phyloP scores from a whole-genome alignment of 768 basidiomycete genomes.

The Leccinum boreale region DNA sequence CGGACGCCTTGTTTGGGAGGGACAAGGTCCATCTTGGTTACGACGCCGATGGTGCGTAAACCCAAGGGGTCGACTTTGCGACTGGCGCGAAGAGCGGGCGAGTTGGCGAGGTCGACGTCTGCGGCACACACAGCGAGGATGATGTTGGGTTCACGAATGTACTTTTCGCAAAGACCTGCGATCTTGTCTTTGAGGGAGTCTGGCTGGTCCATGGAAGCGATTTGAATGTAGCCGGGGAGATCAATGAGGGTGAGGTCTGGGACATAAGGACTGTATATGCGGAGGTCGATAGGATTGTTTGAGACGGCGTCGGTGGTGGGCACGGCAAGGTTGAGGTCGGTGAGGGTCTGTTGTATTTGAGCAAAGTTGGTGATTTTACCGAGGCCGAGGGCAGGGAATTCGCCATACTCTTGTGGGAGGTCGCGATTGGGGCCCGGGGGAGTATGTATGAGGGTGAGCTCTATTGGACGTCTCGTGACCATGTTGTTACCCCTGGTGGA shows the following conservation, averaged over 20 bases:
- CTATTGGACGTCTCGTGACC: conserved; percentile 98
- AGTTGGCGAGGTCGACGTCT: conserved; percentile 98
- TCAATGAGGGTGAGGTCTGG: conserved; percentile 98
- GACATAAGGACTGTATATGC: conserved; percentile 93
- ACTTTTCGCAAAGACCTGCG: conserved; percentile 82
- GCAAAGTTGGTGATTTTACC: conserved; percentile 89
- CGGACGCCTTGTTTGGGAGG: conserved; percentile 75
- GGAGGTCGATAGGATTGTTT: conserved; percentile 92
- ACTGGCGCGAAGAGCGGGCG: conserved; percentile 90
- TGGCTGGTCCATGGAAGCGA: conserved; percentile 92
- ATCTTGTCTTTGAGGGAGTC: conserved; percentile 94
- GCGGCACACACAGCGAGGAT: conserved; percentile 98
- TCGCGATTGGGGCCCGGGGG: conserved; percentile 53
- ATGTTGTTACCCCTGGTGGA: conserved; percentile 88
- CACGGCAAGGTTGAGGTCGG: conserved; percentile 93
- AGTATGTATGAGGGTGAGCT: conserved; percentile 94
- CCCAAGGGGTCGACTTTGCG: conserved; percentile 94
- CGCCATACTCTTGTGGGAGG: conserved; percentile 76
- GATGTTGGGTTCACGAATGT: conserved; percentile 99
- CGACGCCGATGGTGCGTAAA: conserved; percentile 91
- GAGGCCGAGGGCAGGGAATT: conserved; percentile 87
- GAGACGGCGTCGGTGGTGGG: conserved; percentile 89
- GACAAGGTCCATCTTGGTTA: conserved; percentile 99
- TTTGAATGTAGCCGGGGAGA: conserved; percentile 95
- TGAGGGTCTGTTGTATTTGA: conserved; percentile 89